phyloP scores from a whole-genome alignment of 2,329 filamentous ascomycete genomes.

The Fusarium sp. region DNA sequence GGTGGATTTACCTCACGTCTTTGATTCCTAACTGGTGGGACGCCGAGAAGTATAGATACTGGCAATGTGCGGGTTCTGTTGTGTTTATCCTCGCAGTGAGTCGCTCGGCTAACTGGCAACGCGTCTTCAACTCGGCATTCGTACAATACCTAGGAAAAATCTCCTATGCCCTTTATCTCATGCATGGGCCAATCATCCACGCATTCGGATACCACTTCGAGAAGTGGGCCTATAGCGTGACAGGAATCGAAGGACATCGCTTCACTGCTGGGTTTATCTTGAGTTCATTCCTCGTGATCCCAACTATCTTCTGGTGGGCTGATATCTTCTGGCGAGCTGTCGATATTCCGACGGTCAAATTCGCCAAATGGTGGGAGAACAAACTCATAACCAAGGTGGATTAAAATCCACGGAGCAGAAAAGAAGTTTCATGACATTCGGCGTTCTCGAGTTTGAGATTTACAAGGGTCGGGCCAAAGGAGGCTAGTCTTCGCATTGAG shows the following conservation, averaged over 20 bases:
- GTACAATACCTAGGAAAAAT: slow-evolving; percentile 71
- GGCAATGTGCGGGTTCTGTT: slow-evolving; percentile 66
- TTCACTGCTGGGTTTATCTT: slow-evolving; percentile 63
- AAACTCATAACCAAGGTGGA: slow-evolving; percentile 54
- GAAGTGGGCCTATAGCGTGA: slow-evolving; percentile 61
- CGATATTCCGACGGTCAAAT: slow-evolving; percentile 67
- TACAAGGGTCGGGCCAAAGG: slow-evolving; percentile 4
- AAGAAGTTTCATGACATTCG: slow-evolving; percentile 13
- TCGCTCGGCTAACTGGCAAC: slow-evolving; percentile 60
- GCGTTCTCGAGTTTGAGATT: slow-evolving; percentile 17
- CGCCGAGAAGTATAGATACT: slow-evolving; percentile 66
- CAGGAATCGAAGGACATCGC: slow-evolving; percentile 59
- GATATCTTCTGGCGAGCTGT: slow-evolving; percentile 69
- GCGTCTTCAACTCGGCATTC: slow-evolving; percentile 61
- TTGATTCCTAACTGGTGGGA: slow-evolving; percentile 64
- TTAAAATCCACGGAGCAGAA: slow-evolving; percentile 18
- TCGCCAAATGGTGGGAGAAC: slow-evolving; percentile 67
- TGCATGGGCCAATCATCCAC: slow-evolving; percentile 69
- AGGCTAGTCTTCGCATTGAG: slow-evolving; percentile 9
- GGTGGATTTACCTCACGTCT: slow-evolving; percentile 62
- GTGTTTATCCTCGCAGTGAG: slow-evolving; percentile 65
- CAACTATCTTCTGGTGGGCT: slow-evolving; percentile 65
- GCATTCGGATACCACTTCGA: slow-evolving; percentile 65
- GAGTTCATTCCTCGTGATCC: slow-evolving; percentile 61
- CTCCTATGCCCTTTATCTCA: slow-evolving; percentile 71